Conservation (phyloP, 805 yeast genomes). For the Myxozyma monticola region DNA sequence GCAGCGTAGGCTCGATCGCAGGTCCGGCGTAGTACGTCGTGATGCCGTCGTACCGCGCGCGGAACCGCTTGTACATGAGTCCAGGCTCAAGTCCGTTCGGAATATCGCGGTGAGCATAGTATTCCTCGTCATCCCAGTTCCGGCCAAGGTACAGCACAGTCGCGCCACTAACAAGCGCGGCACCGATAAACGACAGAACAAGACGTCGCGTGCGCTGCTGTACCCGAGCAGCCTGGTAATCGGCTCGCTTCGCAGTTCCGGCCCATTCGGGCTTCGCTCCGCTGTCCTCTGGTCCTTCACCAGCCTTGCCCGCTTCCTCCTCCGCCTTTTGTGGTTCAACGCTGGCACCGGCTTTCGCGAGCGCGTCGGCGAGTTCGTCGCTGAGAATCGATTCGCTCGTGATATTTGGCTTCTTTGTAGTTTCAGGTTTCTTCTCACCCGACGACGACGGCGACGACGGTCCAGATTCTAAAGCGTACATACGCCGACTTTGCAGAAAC, state of each 20-base stretch:
- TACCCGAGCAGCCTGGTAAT: constrained; percentile 41
- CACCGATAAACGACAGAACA: constrained; percentile 10
- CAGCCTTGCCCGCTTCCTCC: constrained; percentile 13
- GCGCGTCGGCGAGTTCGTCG: constrained; percentile 20
- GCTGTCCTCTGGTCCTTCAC: constrained; percentile 21
- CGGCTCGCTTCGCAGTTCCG: constrained; percentile 49
- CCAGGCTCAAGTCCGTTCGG: constrained; percentile 67
- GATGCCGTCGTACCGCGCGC: constrained; percentile 68
- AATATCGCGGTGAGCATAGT: constrained; percentile 54
- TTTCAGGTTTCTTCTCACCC: background rate
- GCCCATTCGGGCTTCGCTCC: constrained; percentile 47
- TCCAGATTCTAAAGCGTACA: too few relatives aligned
- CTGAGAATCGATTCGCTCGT: constrained; percentile 26
- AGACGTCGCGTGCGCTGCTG: constrained; percentile 15
- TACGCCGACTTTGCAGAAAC: too few relatives aligned
- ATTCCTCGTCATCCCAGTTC: constrained; percentile 55
- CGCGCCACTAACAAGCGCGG: constrained; percentile 10
- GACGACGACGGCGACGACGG: too few relatives aligned
- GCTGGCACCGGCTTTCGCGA: constrained; percentile 4
- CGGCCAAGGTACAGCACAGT: constrained; percentile 20
- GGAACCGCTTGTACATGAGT: constrained; percentile 66
- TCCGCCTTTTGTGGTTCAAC: constrained; percentile 2
- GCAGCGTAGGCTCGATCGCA: constrained; percentile 75
- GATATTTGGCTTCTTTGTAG: constrained; percentile 14
- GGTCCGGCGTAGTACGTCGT: constrained; percentile 90